phyloP scores from a whole-genome alignment of 768 basidiomycete species.

The Phylloporus arenicola region DNA sequence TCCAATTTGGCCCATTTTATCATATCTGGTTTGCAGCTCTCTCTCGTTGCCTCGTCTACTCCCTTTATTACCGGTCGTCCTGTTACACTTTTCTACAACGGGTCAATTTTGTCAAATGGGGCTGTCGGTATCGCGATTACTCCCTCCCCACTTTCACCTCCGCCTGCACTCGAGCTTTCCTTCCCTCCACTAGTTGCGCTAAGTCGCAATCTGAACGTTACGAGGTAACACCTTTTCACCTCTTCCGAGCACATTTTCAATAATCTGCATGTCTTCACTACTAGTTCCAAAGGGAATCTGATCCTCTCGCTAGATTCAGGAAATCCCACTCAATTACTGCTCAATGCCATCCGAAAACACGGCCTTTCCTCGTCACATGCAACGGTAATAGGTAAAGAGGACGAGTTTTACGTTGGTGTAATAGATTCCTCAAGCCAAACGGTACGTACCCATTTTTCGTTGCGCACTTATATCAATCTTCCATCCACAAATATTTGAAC shows the following conservation, averaged over 20 bases:
- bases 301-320: slow-evolving; percentile 49
- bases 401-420: slow-evolving; percentile 55
- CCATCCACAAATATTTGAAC: background rate
- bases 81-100: slow-evolving; percentile 61
- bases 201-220: slow-evolving; percentile 44
- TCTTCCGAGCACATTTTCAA: background rate
- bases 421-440: slow-evolving; percentile 15
- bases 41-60: slow-evolving; percentile 66
- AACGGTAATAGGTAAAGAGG: slow-evolving; percentile 41
- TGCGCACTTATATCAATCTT: no score
- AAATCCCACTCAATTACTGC: slow-evolving; percentile 59
- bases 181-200: slow-evolving; percentile 42
- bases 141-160: slow-evolving; percentile 8
- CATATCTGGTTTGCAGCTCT: slow-evolving; percentile 39
- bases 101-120: slow-evolving; percentile 52
- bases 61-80: slow-evolving; percentile 75
- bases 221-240: slow-evolving; percentile 36
- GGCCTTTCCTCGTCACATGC: slow-evolving; percentile 24
- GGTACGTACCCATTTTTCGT: background rate
- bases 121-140: slow-evolving; percentile 62
- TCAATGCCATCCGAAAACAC: slow-evolving; percentile 44
- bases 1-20: background rate
- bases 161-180: slow-evolving; percentile 16
- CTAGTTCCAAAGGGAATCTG: slow-evolving; percentile 65
- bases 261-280: no score